A percentile compares a stretch with the other conserved stretches of the same genome.
Evolutionary conservation across 495 filamentous ascomycete genomes (phyloP).

Genomic region (Tricharina praecox): DNA sequence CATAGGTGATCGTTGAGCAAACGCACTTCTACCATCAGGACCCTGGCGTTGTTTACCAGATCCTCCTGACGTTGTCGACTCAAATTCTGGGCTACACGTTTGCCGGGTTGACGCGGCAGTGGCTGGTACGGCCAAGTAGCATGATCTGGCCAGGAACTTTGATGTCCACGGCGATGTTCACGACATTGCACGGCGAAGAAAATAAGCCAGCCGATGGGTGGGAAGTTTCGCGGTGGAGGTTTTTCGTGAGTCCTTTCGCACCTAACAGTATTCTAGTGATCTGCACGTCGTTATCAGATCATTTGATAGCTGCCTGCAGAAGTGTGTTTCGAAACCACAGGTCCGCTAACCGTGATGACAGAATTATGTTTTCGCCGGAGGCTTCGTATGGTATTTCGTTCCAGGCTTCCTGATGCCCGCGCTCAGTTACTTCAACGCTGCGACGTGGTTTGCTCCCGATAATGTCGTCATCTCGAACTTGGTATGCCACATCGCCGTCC

Average conservation of each 20-base stretch:
- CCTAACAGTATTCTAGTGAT: not conserved
- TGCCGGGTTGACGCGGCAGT: slow-evolving; percentile 58
- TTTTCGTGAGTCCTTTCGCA: too few species aligned
- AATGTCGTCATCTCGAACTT: slow-evolving; percentile 63
- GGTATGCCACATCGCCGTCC: slow-evolving; percentile 25
- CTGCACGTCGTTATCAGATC: slow-evolving; percentile 15
- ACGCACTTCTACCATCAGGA: slow-evolving; percentile 74
- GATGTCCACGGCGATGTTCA: slow-evolving; percentile 74
- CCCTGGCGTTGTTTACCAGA: slow-evolving; percentile 53
- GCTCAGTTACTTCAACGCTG: slow-evolving; percentile 74
- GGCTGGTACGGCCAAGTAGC: slow-evolving; percentile 64
- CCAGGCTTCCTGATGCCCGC: slow-evolving; percentile 74
- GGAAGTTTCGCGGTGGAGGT: slow-evolving; percentile 61
- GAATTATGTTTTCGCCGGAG: slow-evolving; percentile 40
- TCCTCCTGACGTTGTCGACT: slow-evolving; percentile 65
- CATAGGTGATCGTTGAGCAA: slow-evolving; percentile 64
- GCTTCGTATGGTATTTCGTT: slow-evolving; percentile 65
- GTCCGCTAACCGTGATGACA: slow-evolving; percentile 5
- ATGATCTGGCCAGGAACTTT: slow-evolving; percentile 90
- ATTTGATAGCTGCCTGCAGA: slow-evolving; percentile 6
- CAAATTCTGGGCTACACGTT: slow-evolving; percentile 75
- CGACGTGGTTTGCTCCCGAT: slow-evolving; percentile 78
- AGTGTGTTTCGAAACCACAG: too few species aligned
- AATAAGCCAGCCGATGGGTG: slow-evolving; percentile 72
- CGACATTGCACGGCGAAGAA: slow-evolving; percentile 65